These are phyloP conservation scores for Arabidopsis hybrid DNA, from an alignment of 441 rosid genomes.

Conservation along the genomic window DNA sequence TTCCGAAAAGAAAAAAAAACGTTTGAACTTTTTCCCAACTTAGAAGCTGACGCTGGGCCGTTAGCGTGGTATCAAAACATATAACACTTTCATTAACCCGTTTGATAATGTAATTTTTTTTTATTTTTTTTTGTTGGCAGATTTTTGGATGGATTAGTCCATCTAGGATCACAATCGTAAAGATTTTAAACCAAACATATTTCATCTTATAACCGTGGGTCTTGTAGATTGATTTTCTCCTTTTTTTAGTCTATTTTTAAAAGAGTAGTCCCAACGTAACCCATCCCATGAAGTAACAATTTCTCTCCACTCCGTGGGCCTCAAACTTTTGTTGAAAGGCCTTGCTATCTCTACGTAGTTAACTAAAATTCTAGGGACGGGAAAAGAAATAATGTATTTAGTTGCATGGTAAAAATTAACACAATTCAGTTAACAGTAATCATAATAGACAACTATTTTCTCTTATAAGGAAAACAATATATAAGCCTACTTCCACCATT, in stretches of 20 bases:
- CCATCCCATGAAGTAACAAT: neutral
- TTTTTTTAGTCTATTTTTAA: neutral
- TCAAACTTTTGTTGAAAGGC: neutral
- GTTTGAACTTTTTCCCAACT: neutral
- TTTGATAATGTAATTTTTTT: neutral
- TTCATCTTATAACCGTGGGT: neutral
- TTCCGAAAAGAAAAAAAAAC: neutral
- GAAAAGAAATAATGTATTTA: neutral
- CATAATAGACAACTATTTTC: too few relatives aligned
- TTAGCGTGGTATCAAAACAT: neutral
- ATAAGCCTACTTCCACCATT: conserved; percentile 6
- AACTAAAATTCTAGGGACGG: neutral
- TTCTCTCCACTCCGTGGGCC: neutral
- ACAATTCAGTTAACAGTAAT: neutral
- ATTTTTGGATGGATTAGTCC: neutral
- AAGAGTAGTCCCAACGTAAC: neutral
- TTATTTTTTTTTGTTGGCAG: neutral
- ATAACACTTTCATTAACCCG: neutral
- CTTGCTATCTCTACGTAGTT: neutral
- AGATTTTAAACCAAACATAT: neutral
- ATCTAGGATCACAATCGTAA: neutral
- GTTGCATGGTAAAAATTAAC: neutral
- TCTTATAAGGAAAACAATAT: neutral
- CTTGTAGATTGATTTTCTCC: neutral
- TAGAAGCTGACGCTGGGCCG: too few relatives aligned